Percentiles rank a stretch among this genome's conserved stretches.
Evolutionary conservation across 345 rosid species (phyloP).

Genomic region (Brassica napus): DNA sequence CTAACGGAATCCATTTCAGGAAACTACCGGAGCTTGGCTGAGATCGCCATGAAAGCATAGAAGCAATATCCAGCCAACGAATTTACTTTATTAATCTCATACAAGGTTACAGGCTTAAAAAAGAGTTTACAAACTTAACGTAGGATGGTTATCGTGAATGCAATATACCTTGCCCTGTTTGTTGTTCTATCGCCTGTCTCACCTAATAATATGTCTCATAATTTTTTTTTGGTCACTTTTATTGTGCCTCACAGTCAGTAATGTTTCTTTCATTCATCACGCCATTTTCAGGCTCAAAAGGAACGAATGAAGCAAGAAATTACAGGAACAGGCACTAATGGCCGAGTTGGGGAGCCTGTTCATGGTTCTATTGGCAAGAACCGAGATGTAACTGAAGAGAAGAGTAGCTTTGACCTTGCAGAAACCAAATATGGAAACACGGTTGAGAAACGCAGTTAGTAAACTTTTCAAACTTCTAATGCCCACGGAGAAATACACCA

Average conservation of each 20-base stretch:
- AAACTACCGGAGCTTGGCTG: too few species aligned
- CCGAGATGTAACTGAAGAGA: conserved; percentile 49
- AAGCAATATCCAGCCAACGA: neutral
- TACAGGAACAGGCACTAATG: conserved; percentile 47
- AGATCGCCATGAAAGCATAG: too few species aligned
- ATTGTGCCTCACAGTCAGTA: neutral
- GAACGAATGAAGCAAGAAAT: conserved; percentile 47
- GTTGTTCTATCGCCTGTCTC: conserved; percentile 21
- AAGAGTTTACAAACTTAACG: conserved; percentile 16
- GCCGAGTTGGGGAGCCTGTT: conserved; percentile 43
- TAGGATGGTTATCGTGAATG: conserved; percentile 39
- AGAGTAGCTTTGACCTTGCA: conserved; percentile 42
- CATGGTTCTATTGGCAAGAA: conserved; percentile 46
- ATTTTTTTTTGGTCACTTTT: conserved; percentile 11
- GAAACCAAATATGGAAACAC: conserved; percentile 55
- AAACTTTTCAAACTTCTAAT: too few species aligned
- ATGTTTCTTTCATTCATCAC: conserved; percentile 27
- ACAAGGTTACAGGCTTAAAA: neutral
- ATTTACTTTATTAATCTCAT: conserved; percentile 5
- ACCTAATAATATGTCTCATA: conserved; percentile 6
- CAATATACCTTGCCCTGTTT: conserved; percentile 8
- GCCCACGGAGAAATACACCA: conserved; percentile 53
- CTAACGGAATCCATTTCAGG: too few species aligned
- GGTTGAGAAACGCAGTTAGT: too few species aligned
- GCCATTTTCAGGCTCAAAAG: conserved; percentile 55